Evolutionary conservation across 2,329 filamentous ascomycete genomes (phyloP).

Genomic region (Orbilia brochopaga): DNA sequence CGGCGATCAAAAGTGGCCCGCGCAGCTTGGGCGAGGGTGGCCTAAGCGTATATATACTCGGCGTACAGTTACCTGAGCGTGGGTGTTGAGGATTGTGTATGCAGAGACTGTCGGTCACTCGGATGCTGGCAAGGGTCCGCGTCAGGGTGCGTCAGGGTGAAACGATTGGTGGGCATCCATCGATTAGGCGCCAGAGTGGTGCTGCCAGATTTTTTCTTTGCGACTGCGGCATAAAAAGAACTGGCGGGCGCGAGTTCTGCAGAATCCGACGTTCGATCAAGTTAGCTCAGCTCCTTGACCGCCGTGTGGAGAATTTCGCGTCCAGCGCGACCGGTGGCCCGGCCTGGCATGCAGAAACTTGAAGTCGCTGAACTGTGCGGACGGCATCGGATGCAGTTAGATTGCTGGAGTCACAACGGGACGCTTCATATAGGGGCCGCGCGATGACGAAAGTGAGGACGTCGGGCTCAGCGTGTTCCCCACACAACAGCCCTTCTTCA

Average conservation of each 20-base stretch:
- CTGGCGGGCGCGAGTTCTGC: background rate
- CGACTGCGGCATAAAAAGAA: no score
- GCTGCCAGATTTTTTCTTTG: no score
- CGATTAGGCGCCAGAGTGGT: background rate
- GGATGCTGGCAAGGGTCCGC: constrained; percentile 14
- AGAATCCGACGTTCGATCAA: background rate
- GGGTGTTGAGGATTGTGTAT: background rate
- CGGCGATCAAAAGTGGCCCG: constrained; percentile 7
- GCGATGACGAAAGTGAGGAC: background rate
- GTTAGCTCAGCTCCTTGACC: background rate
- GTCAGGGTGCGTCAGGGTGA: constrained; percentile 31
- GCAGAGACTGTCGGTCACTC: constrained; percentile 1
- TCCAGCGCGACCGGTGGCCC: no score
- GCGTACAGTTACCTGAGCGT: background rate
- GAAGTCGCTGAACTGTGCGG: background rate
- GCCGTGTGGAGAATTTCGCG: no score
- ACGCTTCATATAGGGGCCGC: background rate
- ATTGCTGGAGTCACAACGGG: background rate
- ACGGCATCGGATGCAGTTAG: no score
- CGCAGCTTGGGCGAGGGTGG: background rate
- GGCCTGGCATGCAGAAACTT: no score
- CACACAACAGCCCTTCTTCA: background rate
- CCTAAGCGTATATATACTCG: background rate
- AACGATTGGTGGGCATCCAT: background rate
- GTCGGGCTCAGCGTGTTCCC: background rate